Evolutionary conservation across 2,329 filamentous ascomycete genomes (phyloP).

Genomic region (Colletotrichum sp.): DNA sequence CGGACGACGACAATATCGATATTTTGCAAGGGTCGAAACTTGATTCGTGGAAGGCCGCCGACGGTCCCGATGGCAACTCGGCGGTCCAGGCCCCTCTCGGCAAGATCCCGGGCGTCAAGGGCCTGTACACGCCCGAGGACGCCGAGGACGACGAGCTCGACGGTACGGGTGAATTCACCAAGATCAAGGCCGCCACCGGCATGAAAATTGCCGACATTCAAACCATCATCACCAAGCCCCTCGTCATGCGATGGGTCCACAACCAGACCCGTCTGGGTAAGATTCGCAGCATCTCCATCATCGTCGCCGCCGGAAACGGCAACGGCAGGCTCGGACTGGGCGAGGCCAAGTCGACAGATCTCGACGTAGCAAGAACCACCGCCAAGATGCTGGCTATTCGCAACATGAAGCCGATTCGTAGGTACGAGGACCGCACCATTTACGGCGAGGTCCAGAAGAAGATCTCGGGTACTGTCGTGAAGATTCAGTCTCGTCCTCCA

Average conservation of each 20-base stretch:
- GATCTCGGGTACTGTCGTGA: conserved; percentile 84
- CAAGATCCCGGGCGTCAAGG: conserved; percentile 58
- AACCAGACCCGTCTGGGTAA: conserved; percentile 98
- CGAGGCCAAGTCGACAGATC: conserved; percentile 85
- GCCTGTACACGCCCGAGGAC: conserved; percentile 55
- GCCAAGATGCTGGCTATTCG: conserved; percentile 82
- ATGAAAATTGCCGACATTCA: conserved; percentile 58
- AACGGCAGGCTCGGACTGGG: conserved; percentile 88
- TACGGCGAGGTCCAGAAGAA: conserved; percentile 85
- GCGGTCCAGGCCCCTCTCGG: conserved; percentile 55
- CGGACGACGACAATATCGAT: conserved; percentile 30
- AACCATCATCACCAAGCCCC: conserved; percentile 68
- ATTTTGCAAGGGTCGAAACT: conserved; percentile 31
- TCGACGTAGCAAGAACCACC: conserved; percentile 70
- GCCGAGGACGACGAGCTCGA: conserved; percentile 57
- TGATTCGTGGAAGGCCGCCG: conserved; percentile 35
- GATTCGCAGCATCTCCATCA: conserved; percentile 75
- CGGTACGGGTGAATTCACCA: conserved; percentile 54
- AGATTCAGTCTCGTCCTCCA: conserved; percentile 82
- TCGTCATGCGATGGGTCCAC: conserved; percentile 76
- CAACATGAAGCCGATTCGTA: conserved; percentile 90
- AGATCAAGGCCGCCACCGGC: conserved; percentile 61
- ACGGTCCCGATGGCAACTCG: conserved; percentile 39
- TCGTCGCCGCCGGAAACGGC: conserved; percentile 86
- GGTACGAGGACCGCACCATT: conserved; percentile 92